Evolutionary conservation across 176 grass and related monocot genomes (phyloP), one percentile per base, ranked within the genome.

Genomic region (Oryza brachyantha): DNA sequence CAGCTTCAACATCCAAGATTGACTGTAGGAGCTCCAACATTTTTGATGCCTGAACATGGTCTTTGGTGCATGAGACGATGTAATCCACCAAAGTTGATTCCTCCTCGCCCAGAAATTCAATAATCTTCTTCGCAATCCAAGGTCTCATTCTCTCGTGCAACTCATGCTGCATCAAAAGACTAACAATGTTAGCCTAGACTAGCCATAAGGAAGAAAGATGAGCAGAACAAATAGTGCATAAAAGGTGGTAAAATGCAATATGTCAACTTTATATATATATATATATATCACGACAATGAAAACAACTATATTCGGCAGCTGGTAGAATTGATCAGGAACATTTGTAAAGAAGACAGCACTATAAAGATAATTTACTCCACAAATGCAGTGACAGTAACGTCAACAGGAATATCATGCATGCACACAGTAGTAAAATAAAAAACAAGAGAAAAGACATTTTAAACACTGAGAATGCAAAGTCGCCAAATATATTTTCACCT

Each of bases 61-160:
- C 96, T 77, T 93, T 95, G 46, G 90, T 93, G 84, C 92, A 99
- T 14, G 96, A 93, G 21, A 99, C 88, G 57, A 99, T 99, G 57
- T 95, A 99, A 37, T 99, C 96, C 70, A 99, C 96, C 67, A 99
- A 92, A n/a, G 92, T 96, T 31, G 84, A 91, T 81, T 99, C 96
- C 70, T 99, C 96, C 81, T 99, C 96, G 1, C 96, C 96, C 73
- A 99, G 92, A 83, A 99, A 99, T 75, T 99, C 96, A 2, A 90
- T 89, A 29, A 99, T 99, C 81, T 99, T 99, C 70, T 93, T 99
- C 54, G 96, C 93, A 82, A 99, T 94, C 96, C 96, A 99, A 39
- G 96, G 92, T 69, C 86, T 96, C 92, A 99, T 95, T 78, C 96
- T 93, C 81, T 93, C 96, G 11, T 99, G 90, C 86, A 95, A 88